Percentiles rank a stretch among this genome's conserved stretches.
Evolutionary conservation across 2,329 filamentous ascomycete genomes (phyloP).

Genomic region (Ascochyta fabae): DNA sequence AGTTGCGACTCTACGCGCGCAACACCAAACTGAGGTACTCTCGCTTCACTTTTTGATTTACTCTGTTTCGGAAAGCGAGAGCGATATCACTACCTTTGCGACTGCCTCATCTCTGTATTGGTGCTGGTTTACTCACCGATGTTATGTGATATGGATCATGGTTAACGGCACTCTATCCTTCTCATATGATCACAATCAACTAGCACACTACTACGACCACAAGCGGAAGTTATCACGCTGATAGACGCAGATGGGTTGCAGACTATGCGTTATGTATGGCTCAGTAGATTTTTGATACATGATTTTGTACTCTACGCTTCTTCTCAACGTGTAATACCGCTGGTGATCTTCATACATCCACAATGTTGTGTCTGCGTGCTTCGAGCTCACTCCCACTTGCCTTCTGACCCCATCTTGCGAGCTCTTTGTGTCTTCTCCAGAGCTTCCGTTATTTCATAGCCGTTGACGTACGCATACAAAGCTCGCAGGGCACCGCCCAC

Average conservation of each 20-base stretch:
- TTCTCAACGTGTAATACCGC: background rate
- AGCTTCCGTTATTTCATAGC: slow-evolving; percentile 44
- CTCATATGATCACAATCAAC: slow-evolving; percentile 16
- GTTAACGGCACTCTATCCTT: slow-evolving; percentile 6
- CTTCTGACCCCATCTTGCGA: slow-evolving; percentile 23
- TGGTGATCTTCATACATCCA: background rate
- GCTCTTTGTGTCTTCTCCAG: slow-evolving; percentile 27
- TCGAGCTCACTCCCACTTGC: slow-evolving; percentile 28
- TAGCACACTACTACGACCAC: slow-evolving; percentile 11
- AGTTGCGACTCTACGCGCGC: slow-evolving; percentile 4
- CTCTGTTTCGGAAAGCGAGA: slow-evolving; percentile 21
- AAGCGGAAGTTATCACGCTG: background rate
- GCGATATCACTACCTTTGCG: slow-evolving; percentile 16
- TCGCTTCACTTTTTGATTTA: slow-evolving; percentile 34
- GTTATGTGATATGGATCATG: slow-evolving; percentile 22
- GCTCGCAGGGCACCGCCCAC: slow-evolving; percentile 74
- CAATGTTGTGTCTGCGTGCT: background rate
- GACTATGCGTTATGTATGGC: slow-evolving; percentile 4
- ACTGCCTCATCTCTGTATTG: background rate
- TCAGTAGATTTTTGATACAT: slow-evolving; percentile 14
- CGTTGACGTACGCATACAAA: slow-evolving; percentile 72
- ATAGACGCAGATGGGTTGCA: background rate
- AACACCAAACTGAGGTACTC: slow-evolving; percentile 16
- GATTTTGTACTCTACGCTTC: slow-evolving; percentile 15
- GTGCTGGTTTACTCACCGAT: slow-evolving; percentile 3